Base-by-base conservation (phyloP, 78 protist genomes). In the Isochrysis galbana region DNA sequence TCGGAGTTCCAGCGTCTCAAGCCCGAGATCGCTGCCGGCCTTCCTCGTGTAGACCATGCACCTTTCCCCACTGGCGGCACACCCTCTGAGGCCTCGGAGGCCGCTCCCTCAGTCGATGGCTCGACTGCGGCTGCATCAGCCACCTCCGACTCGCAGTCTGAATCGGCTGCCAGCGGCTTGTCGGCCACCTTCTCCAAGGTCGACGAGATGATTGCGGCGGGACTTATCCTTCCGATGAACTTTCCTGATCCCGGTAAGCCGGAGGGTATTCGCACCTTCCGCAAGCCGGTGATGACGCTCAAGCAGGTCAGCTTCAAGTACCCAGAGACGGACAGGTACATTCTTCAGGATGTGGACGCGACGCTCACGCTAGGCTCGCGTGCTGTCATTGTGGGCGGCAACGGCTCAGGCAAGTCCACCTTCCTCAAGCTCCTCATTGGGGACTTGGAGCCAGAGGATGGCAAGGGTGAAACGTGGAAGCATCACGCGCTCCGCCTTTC, bases 381-480 rank as follows among this genome's bases (percentile, higher is more conserved):
- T 25, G 36, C 82, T 17, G 93, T 61, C 55, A 55, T 94, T 36
- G 94, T 94, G 14, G 95, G 93, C 42, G 74, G 21, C 0, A 94
- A 94, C 90, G 95, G 95, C 67, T 3, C 67, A 47, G 95, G 95
- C 74, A 94, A 94, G 90, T 82, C 95, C 34, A 94, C 95, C 19
- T 0, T 91, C 23, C 67, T 94, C 89, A 94, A 91, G 90, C 77
- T 94, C 87, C 44, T 94, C 46, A 21, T 39, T 23, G 94, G 90
- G 51, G 84, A 90, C 74, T 34, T 90, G 88, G 93, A 90, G 67
- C 87, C 84, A 26, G 11, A 72, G 45, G 69, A 90, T 14, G 54
- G 46, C 67, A 55, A 22, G n/a, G 94, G 94, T 47, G 41, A 10
- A 29, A 39, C 14, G 38, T 44, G 51, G 55, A 80, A 80, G 88